phyloP scores from a whole-genome alignment of 2,329 filamentous ascomycete genomes.

The Fusarium lyarnte region DNA sequence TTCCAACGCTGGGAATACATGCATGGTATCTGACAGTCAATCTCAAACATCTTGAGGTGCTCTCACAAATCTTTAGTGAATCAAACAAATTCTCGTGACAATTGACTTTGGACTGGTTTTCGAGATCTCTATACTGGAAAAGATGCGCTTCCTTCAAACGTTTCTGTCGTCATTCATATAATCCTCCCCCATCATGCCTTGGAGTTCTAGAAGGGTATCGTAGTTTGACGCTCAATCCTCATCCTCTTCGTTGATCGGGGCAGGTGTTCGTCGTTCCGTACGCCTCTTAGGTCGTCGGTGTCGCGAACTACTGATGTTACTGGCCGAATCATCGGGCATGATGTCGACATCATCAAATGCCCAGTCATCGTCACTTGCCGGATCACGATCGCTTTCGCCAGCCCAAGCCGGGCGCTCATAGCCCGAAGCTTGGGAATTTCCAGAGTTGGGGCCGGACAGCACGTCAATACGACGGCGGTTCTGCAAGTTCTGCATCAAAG shows the following conservation, averaged over 20 bases:
- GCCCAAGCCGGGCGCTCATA: conserved; percentile 56
- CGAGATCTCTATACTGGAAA: conserved; percentile 33
- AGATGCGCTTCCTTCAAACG: conserved; percentile 34
- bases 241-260: conserved; percentile 77
- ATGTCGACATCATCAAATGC: conserved; percentile 68
- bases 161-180: conserved; percentile 32
- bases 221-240: conserved; percentile 60
- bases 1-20: conserved; percentile 28
- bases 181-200: not conserved
- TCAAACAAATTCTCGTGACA: conserved; percentile 34
- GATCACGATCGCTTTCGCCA: conserved; percentile 56
- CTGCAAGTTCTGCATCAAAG: conserved; percentile 72
- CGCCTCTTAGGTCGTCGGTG: conserved; percentile 73
- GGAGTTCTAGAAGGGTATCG: not conserved
- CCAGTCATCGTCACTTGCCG: conserved; percentile 67
- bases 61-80: conserved; percentile 26
- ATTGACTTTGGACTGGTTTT: conserved; percentile 29
- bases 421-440: conserved; percentile 55
- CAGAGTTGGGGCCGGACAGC: conserved; percentile 59
- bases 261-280: conserved; percentile 75
- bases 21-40: conserved; percentile 43
- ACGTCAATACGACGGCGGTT: conserved; percentile 67
- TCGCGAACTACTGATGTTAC: conserved; percentile 79
- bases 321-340: conserved; percentile 81
- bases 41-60: conserved; percentile 21